These are phyloP conservation scores for Candida glucosophila DNA, from an alignment of 1,139 yeast species.

Conservation along the genomic window DNA sequence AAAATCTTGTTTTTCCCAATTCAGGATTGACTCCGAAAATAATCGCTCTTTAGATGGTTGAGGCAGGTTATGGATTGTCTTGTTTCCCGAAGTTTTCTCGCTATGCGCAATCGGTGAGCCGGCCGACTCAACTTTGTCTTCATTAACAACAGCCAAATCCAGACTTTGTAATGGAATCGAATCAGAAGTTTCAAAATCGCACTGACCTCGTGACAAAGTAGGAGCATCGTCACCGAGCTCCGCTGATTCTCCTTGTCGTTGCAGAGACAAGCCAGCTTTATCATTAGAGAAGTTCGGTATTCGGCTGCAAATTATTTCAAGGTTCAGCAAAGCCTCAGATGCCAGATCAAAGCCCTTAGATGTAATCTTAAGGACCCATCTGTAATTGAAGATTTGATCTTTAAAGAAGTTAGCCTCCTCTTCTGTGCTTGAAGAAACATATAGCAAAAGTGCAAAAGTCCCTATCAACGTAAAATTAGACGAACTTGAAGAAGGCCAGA, in stretches of 20 bases:
- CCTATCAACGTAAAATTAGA: slow-evolving; percentile 76
- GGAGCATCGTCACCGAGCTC: slow-evolving; percentile 2
- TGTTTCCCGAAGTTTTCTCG: no score
- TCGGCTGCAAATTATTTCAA: slow-evolving; percentile 57
- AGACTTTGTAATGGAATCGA: no score
- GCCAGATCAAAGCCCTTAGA: slow-evolving; percentile 72
- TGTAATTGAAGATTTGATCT: slow-evolving; percentile 63
- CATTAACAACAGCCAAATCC: no score
- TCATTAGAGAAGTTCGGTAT: slow-evolving; percentile 59
- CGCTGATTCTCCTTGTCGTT: slow-evolving; percentile 3
- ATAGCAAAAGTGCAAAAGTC: slow-evolving; percentile 74
- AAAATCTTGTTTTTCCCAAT: no score
- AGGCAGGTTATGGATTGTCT: no score
- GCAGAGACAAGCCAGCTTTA: slow-evolving; percentile 26
- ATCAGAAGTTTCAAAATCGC: no score
- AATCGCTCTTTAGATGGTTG: no score
- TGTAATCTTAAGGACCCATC: slow-evolving; percentile 66
- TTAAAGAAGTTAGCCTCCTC: slow-evolving; percentile 60
- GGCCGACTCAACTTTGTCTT: no score
- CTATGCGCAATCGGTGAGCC: no score
- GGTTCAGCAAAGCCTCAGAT: slow-evolving; percentile 54
- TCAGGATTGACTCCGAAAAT: no score
- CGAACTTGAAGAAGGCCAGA: slow-evolving; percentile 81
- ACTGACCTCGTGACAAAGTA: no score
- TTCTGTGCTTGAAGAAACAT: slow-evolving; percentile 46